Percentiles rank a stretch among this genome's conserved stretches.
Conservation (phyloP, 2,329 filamentous ascomycete species). For the Pleomassaria siparia region DNA sequence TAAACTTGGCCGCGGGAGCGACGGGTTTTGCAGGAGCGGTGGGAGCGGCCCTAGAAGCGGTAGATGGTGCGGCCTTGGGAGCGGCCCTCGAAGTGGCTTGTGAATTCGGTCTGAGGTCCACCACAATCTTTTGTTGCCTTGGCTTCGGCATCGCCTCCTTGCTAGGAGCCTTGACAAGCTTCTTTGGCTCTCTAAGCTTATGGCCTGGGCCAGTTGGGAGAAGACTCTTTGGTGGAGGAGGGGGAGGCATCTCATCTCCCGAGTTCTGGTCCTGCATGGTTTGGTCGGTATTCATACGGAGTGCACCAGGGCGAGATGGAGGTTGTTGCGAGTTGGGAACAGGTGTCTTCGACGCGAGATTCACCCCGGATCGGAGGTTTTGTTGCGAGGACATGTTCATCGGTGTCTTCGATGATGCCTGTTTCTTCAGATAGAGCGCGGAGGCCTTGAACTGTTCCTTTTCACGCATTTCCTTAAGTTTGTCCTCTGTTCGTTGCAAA, state of each 20-base stretch:
- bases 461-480: conserved; percentile 67
- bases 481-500: conserved; percentile 62
- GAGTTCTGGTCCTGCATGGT: conserved; percentile 41
- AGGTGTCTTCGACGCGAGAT: conserved; percentile 53
- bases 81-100: conserved; percentile 57
- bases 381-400: conserved; percentile 41
- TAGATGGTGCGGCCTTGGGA: conserved; percentile 41
- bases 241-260: conserved; percentile 61
- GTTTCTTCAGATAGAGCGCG: conserved; percentile 45
- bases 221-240: conserved; percentile 57
- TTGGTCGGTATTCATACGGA: conserved; percentile 33
- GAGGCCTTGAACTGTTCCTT: conserved; percentile 70
- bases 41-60: conserved; percentile 20
- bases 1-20: conserved; percentile 59
- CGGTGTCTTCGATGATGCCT: conserved; percentile 54
- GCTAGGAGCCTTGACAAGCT: conserved; percentile 60
- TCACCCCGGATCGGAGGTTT: conserved; percentile 22
- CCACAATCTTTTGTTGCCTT: conserved; percentile 63
- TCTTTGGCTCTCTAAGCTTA: conserved; percentile 48
- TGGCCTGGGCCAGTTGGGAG: conserved; percentile 53
- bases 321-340: conserved; percentile 34
- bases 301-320: conserved; percentile 26
- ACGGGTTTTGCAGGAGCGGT: conserved; percentile 21
- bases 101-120: conserved; percentile 65
- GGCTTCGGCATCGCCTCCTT: conserved; percentile 61